phyloP scores from a whole-genome alignment of 2,329 filamentous ascomycete genomes.

The Myriosclerotinia duriaeana region DNA sequence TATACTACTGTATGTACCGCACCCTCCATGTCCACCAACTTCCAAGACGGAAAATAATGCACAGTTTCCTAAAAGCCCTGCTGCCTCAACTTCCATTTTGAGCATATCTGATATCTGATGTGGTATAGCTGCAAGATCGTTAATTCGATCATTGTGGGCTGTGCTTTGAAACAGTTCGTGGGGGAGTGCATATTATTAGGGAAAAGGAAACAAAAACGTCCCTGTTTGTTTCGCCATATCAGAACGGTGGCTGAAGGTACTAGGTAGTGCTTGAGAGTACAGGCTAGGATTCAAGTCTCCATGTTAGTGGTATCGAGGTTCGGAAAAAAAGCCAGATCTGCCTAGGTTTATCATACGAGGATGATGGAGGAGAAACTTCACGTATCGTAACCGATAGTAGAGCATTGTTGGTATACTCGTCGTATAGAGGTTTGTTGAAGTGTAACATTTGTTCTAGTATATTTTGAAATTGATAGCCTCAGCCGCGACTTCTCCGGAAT shows the following conservation, averaged over 20 bases:
- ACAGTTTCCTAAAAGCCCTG: conserved; percentile 3
- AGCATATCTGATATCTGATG: neutral
- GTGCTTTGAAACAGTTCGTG: conserved; percentile 24
- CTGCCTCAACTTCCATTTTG: neutral
- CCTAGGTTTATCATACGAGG: neutral
- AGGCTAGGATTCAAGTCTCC: no score
- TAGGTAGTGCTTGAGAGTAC: neutral
- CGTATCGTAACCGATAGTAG: conserved; percentile 12
- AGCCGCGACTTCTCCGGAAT: conserved; percentile 7
- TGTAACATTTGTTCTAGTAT: neutral
- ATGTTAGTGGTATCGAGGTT: conserved; percentile 15
- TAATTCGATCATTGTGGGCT: conserved; percentile 19
- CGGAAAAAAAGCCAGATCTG: conserved; percentile 11
- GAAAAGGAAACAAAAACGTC: conserved; percentile 16
- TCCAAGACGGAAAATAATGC: neutral
- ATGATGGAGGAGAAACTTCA: conserved; percentile 12
- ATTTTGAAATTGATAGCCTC: conserved; percentile 3
- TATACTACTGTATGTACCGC: neutral
- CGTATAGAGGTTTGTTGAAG: neutral
- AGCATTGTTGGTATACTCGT: conserved; percentile 1
- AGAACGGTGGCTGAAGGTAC: conserved; percentile 10
- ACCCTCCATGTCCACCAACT: neutral
- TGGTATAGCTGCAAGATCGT: conserved; percentile 18
- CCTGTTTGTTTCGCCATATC: neutral
- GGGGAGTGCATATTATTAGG: conserved; percentile 7